Evolutionary conservation across 345 rosid genomes (phyloP).

Genomic region (Citrus glauca): DNA sequence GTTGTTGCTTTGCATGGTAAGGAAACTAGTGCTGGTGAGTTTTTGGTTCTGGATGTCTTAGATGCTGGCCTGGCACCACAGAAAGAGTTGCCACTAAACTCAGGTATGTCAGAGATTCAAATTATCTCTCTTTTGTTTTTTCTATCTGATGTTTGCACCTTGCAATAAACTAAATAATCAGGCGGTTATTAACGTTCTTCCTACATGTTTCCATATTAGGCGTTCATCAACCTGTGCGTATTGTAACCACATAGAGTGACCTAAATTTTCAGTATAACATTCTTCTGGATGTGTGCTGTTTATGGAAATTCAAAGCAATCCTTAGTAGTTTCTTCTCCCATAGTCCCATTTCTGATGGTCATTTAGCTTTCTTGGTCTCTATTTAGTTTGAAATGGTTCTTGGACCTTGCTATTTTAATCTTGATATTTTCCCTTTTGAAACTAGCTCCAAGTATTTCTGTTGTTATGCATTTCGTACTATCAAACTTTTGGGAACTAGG

Average conservation of each 20-base stretch:
- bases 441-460: not conserved
- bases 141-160: slow-evolving; percentile 7
- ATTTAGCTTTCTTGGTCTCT: not conserved
- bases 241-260: not conserved
- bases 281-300: not conserved
- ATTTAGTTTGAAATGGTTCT: not conserved
- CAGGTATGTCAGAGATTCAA: slow-evolving; percentile 35
- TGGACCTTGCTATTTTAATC: not conserved
- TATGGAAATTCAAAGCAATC: not conserved
- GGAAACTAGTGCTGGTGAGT: slow-evolving; percentile 81
- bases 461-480: not conserved
- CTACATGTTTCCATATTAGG: not conserved
- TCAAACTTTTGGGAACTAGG: not conserved
- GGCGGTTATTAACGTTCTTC: not conserved
- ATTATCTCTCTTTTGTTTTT: slow-evolving; percentile 13
- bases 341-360: not conserved
- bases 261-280: not conserved
- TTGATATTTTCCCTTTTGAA: not conserved
- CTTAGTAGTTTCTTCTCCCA: not conserved
- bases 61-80: slow-evolving; percentile 93
- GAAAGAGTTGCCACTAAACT: slow-evolving; percentile 50
- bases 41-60: slow-evolving; percentile 73
- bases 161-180: not conserved
- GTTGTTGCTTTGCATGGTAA: slow-evolving; percentile 84
- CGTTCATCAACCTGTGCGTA: not conserved